Evolutionary conservation across 805 yeast species (phyloP).

Genomic region (Candida endomychidarum): DNA sequence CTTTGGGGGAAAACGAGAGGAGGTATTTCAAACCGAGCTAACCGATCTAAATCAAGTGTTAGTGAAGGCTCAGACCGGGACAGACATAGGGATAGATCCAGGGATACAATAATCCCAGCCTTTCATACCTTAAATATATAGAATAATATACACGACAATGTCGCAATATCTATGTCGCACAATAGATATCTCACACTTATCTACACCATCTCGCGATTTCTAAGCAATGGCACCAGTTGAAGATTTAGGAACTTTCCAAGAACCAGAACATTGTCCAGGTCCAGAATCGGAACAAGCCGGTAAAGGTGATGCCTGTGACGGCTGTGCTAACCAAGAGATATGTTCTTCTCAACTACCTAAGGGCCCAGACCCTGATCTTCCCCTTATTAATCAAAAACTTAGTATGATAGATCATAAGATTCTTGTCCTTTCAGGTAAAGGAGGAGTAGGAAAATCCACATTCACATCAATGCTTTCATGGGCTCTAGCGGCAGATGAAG

Average conservation of each 20-base stretch:
- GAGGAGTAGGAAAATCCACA: slow-evolving; percentile 98
- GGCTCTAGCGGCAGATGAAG: slow-evolving; percentile 84
- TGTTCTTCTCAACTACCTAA: slow-evolving; percentile 82
- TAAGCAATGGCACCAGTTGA: slow-evolving; percentile 8
- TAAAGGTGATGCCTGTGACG: slow-evolving; percentile 86
- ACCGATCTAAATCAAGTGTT: too few relatives aligned
- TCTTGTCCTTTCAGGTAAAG: slow-evolving; percentile 77
- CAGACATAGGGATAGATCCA: too few relatives aligned
- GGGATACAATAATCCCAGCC: too few relatives aligned
- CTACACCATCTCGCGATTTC: too few relatives aligned
- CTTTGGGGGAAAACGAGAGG: slow-evolving; percentile 47
- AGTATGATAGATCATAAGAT: slow-evolving; percentile 72
- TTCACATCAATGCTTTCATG: slow-evolving; percentile 95
- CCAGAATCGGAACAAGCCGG: slow-evolving; percentile 96
- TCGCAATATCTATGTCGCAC: too few relatives aligned
- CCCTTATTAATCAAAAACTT: slow-evolving; percentile 67
- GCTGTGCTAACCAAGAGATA: slow-evolving; percentile 90
- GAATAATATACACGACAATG: too few relatives aligned
- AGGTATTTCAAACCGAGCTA: slow-evolving; percentile 36
- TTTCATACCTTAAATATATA: too few relatives aligned
- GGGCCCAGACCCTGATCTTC: slow-evolving; percentile 95
- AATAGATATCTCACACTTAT: too few relatives aligned
- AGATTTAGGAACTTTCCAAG: slow-evolving; percentile 5
- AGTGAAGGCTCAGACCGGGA: too few relatives aligned
- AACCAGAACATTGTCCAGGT: slow-evolving; percentile 97